Base-by-base conservation (phyloP, 495 filamentous ascomycete genomes). In the Bryoglossum gracile region DNA sequence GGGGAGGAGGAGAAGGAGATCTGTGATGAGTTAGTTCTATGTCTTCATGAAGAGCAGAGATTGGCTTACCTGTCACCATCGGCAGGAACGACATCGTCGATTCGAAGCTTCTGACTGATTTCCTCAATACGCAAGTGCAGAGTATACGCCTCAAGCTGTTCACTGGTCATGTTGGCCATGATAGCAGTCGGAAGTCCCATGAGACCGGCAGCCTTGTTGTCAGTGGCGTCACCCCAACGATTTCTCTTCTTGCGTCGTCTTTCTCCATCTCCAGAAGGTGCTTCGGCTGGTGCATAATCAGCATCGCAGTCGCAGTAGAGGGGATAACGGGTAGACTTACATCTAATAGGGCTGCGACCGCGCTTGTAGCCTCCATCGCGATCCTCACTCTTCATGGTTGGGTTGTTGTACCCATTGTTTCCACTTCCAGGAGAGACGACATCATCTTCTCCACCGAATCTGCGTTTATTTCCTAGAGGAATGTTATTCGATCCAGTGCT, bases 401-500 rank as follows among this genome's bases (percentile, higher is more conserved):
- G 38, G 48, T 75, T 79, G 48, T 75, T 79, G 59, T 81, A 78
- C 59, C 75, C 75, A n/a, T n/a, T n/a, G 53, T 73, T 76, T 59
- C 83, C 81, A 26, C 76, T 71, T 43, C 57, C 38, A 40, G 63
- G 63, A 51, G 62, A 55, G 30, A 39, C 41, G n/a, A 16, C 36
- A 40, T 58, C 63, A 17, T 75, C 85, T 44, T 76, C 81, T 56
- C 76, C 85, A 44, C 77, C 82, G 56, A 96, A 94, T 51, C 90
- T 86, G 59, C 94, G 88, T 50, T 83, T 75, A 54, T 76, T 86
- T 24, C 94, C 94, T 50, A 99, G 70, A 54, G 94, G 94, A 61
- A 97, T 92, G 57, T 96, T 97, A 70, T 99, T 99, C 36, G 94
- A 96, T 39, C 94, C 94, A 10, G 94, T 99, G 62, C 95, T 92